Base-by-base conservation (phyloP, 2,329 filamentous ascomycete genomes). In the Fusarium sp. region DNA sequence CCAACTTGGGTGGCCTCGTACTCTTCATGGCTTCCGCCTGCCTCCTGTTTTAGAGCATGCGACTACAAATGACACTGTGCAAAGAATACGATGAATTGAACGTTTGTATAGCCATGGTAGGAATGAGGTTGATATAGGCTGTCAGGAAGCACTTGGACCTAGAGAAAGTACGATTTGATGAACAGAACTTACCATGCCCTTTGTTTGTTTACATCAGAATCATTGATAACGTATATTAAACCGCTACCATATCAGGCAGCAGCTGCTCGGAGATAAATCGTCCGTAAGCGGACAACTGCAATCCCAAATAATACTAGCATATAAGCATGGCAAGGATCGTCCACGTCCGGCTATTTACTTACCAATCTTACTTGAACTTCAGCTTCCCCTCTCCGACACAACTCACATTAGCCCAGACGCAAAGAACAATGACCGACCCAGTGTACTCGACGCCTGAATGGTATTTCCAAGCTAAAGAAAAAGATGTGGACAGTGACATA, bases 401-500 rank as follows among this genome's bases (percentile, higher is more conserved):
- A 30, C 8, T 30, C 30, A 26, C 10, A 13, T 16, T 20, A 16
- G 8, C 11, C 12, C 6, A 16, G 12, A 28, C 20, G 13, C 12
- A 16, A 5, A 11, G 6, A 1, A 37, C 20, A 38, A 63, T 63
- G 58, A 13, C 42, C 0, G 12, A 34, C 1, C n/a, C 42, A 1
- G 58, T 57, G 0, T 63, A 63, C 8, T 49, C 60, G 5, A 63
- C 50, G 0, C 60, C 60, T n/a, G 60, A 63, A 3, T 63, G 60
- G 60, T 63, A 63, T 45, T 31, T 34, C 3, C 30, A 63, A 12
- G 58, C 60, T 0, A 50, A 57, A 6, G 10, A 63, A 3, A 33
- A 63, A 15, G 60, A 63, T 6, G 50, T 63, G 8, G 38, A 37
- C 37, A 63, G 60, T 8, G 60, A 63, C 1, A 63, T 63, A 26